Percentiles rank a stretch among this genome's conserved stretches.
Evolutionary conservation across 2,329 filamentous ascomycete species (phyloP).

Genomic region (Lanzia echinophila): DNA sequence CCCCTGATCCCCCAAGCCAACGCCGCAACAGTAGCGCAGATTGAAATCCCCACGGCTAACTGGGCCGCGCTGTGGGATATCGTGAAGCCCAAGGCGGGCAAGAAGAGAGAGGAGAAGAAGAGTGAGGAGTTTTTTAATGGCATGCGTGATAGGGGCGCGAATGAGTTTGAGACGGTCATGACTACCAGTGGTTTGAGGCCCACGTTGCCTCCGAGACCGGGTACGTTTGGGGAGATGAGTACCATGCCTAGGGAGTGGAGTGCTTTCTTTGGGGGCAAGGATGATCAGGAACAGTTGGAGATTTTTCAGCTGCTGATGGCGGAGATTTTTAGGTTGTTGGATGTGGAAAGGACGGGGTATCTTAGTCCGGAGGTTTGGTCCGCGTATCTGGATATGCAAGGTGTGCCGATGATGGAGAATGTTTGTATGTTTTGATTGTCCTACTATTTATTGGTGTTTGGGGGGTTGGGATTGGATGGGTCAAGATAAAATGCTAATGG

Average conservation of each 20-base stretch:
- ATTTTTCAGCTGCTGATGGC: slow-evolving; percentile 24
- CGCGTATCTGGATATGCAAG: slow-evolving; percentile 20
- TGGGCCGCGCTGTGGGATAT: slow-evolving; percentile 24
- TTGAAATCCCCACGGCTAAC: slow-evolving; percentile 22
- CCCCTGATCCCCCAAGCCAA: slow-evolving; percentile 13
- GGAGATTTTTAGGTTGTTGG: slow-evolving; percentile 21
- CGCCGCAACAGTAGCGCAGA: not conserved
- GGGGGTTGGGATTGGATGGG: not conserved
- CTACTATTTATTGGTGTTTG: not conserved
- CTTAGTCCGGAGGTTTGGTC: slow-evolving; percentile 22
- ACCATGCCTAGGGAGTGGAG: slow-evolving; percentile 17
- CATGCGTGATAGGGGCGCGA: not conserved
- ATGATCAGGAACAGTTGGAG: slow-evolving; percentile 13
- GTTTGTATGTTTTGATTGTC: slow-evolving; percentile 16
- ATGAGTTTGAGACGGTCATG: too few species aligned
- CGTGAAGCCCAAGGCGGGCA: slow-evolving; percentile 15
- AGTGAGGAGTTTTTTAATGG: not conserved
- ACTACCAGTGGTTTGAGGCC: not conserved
- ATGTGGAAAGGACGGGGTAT: slow-evolving; percentile 19
- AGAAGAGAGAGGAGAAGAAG: not conserved
- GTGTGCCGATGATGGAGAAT: slow-evolving; percentile 15
- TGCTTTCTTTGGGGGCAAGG: slow-evolving; percentile 16
- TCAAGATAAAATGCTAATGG: too few species aligned
- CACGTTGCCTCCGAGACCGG: not conserved
- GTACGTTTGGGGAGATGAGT: not conserved